Conservation (phyloP, 2,329 filamentous ascomycete genomes). For the Botrytis fabae region DNA sequence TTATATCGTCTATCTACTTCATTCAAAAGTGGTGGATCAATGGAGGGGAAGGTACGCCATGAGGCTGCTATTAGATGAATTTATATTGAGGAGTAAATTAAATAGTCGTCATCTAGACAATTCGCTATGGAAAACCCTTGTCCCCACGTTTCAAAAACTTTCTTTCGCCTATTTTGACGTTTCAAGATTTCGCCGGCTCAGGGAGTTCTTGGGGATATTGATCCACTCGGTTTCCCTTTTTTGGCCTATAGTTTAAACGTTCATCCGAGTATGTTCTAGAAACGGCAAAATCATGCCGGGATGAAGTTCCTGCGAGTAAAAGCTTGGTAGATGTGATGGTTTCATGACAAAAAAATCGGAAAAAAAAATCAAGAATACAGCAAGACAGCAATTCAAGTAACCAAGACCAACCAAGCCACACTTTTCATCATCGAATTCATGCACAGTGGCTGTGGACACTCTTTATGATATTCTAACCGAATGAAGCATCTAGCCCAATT, state of each 20-base stretch:
- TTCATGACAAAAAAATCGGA: not conserved
- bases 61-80: not conserved
- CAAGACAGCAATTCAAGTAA: not conserved
- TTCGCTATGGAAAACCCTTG: not conserved
- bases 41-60: slow-evolving; percentile 2
- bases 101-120: not conserved
- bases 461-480: not conserved
- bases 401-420: slow-evolving; percentile 4
- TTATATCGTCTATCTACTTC: slow-evolving; percentile 2
- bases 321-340: not conserved
- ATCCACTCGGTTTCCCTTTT: slow-evolving; percentile 4
- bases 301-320: not conserved
- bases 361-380: not conserved
- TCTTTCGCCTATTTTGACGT: not conserved
- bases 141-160: slow-evolving; percentile 8
- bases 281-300: not conserved
- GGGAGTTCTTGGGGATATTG: not conserved
- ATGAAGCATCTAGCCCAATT: not conserved
- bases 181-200: not conserved
- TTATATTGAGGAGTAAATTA: slow-evolving; percentile 16
- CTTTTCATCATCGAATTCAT: not conserved
- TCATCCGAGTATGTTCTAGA: not conserved
- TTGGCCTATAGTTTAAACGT: not conserved
- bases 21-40: not conserved
- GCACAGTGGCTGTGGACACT: not conserved